Conservation (phyloP, 2,329 filamentous ascomycete genomes). For the Colletotrichum melonis region DNA sequence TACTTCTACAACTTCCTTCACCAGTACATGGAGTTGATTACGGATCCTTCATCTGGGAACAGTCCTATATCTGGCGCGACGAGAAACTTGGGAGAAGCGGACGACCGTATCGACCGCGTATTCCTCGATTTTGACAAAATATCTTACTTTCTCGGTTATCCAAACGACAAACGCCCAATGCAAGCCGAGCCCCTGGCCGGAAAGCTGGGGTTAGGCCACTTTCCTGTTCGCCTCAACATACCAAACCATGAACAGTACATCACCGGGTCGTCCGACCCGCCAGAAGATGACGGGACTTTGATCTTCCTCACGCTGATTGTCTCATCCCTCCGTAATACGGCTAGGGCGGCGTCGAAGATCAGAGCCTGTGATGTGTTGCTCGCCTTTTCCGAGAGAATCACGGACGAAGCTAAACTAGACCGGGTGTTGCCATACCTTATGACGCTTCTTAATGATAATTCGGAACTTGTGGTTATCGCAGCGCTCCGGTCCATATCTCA, state of each 20-base stretch:
- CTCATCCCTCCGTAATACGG: conserved; percentile 89
- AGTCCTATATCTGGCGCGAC: conserved; percentile 74
- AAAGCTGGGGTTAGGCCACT: conserved; percentile 69
- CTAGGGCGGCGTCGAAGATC: conserved; percentile 86
- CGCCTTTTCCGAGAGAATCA: conserved; percentile 89
- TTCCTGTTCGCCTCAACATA: conserved; percentile 87
- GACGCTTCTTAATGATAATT: conserved; percentile 82
- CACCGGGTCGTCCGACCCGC: conserved; percentile 68
- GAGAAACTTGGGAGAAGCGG: conserved; percentile 84
- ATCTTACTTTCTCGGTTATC: conserved; percentile 88
- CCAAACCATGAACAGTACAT: conserved; percentile 84
- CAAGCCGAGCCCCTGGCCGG: conserved; percentile 50
- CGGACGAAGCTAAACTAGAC: conserved; percentile 96
- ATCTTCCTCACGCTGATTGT: conserved; percentile 92
- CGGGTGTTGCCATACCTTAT: conserved; percentile 92
- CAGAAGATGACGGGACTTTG: conserved; percentile 87
- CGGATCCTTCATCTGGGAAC: conserved; percentile 86
- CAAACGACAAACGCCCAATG: conserved; percentile 42
- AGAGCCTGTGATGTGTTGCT: conserved; percentile 91
- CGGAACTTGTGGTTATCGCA: conserved; percentile 86
- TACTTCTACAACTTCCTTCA: conserved; percentile 99
- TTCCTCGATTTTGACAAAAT: conserved; percentile 98
- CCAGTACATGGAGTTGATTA: conserved; percentile 96
- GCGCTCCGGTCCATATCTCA: conserved; percentile 90
- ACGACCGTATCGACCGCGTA: conserved; percentile 93